Evolutionary conservation across 805 yeast species (phyloP).

Genomic region (Kockiozyma suomiensis): DNA sequence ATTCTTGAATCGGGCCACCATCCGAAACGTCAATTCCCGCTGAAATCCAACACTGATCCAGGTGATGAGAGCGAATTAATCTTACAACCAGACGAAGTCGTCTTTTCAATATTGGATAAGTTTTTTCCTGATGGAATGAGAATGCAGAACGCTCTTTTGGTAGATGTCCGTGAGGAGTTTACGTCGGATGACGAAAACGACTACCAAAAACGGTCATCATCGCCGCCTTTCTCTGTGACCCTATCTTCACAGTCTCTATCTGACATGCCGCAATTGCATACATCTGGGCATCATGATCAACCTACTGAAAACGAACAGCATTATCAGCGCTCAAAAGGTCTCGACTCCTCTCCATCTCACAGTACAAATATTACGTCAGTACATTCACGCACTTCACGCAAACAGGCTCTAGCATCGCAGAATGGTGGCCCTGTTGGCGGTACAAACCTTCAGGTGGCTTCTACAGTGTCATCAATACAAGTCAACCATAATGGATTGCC

Average conservation of each 20-base stretch:
- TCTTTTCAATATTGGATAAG: slow-evolving; percentile 60
- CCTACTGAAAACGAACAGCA: neutral
- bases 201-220: neutral
- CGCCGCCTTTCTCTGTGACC: neutral
- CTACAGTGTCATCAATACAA: neutral
- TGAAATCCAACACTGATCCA: neutral
- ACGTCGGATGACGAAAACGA: slow-evolving; percentile 15
- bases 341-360: neutral
- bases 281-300: neutral
- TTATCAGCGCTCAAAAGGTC: neutral
- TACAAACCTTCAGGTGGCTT: neutral
- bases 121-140: slow-evolving; percentile 70
- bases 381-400: neutral
- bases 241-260: slow-evolving; percentile 22
- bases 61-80: slow-evolving; percentile 29
- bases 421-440: neutral
- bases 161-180: slow-evolving; percentile 46
- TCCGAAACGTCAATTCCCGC: neutral
- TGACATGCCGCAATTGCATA: slow-evolving; percentile 10
- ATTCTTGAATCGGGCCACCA: slow-evolving; percentile 4
- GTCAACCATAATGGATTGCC: neutral
- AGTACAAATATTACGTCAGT: neutral
- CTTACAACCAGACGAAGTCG: slow-evolving; percentile 59
- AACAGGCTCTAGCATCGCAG: neutral
- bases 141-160: slow-evolving; percentile 63